A percentile compares a stretch with the other conserved stretches of the same genome.
These are phyloP conservation scores for Novakomyces olei DNA, from an alignment of 805 yeast genomes.

Conservation along the genomic window DNA sequence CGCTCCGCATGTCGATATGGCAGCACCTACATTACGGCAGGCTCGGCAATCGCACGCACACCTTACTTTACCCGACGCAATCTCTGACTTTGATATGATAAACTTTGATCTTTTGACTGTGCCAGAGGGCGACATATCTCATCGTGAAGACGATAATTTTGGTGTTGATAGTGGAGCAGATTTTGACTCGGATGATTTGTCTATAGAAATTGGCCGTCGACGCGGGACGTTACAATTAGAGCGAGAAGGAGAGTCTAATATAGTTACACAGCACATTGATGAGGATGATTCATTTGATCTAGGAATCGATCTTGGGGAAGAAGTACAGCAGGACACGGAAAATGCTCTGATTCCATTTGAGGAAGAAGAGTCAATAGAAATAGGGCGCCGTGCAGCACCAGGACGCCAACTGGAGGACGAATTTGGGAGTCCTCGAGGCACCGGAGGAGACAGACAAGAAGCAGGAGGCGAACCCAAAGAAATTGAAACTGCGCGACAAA, in stretches of 20 bases:
- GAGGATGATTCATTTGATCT: not conserved
- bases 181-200: slow-evolving; percentile 3
- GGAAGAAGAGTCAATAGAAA: too few relatives aligned
- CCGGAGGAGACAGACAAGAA: too few relatives aligned
- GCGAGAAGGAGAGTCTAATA: not conserved
- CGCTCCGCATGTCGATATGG: not conserved
- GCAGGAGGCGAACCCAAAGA: too few relatives aligned
- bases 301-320: too few relatives aligned
- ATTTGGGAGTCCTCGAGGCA: too few relatives aligned
- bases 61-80: slow-evolving; percentile 49
- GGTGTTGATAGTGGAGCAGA: slow-evolving; percentile 22
- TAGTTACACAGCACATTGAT: not conserved
- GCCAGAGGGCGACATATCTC: slow-evolving; percentile 7
- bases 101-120: slow-evolving; percentile 9
- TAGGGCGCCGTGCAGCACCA: too few relatives aligned
- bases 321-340: too few relatives aligned
- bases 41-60: slow-evolving; percentile 12
- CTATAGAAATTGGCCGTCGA: slow-evolving; percentile 10
- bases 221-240: slow-evolving; percentile 1
- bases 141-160: slow-evolving; percentile 18
- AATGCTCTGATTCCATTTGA: too few relatives aligned
- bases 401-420: too few relatives aligned
- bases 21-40: not conserved
- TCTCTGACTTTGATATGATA: slow-evolving; percentile 48
- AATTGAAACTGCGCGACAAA: too few relatives aligned